Base-by-base conservation (phyloP, 192 early-diverging fungal genomes). In the Backusella circina region DNA sequence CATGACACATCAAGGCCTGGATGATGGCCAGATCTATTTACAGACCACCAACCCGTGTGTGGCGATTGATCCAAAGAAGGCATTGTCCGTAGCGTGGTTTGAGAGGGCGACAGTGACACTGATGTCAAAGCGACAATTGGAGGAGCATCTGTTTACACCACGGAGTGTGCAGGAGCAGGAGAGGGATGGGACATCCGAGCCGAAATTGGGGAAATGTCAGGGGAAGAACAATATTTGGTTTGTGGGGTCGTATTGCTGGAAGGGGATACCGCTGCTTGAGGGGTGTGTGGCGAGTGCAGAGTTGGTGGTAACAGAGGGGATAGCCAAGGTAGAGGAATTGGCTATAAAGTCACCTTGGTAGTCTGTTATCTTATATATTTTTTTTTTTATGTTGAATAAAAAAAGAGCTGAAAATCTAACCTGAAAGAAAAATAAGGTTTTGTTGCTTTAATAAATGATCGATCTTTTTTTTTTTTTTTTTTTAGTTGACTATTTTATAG, bases 241-340 rank as follows among this genome's bases (percentile, higher is more conserved):
- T 65, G 67, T 77, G 0, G 79, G 79, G 0, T 81, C 79, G 0
- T 81, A 81, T 67, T 77, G 75, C 16, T 81, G 79, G 79, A 70
- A 70, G 13, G 79, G 79, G 6, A 81, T 81, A 65, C 79, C 79
- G n/a, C 65, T 81, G 18, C 30, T 81, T 28, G 79, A 81, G 70
- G 79, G 79, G 3, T 81, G 79, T 65, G 79, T 81, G 1, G 79
- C 76, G 1, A 81, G 79, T 65, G 74, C 79, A 35, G 79, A 81
- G n/a, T 70, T 51, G 8, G 79, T 81, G 0, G 79, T 81, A 0
- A 44, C 32, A 3, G 33, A 75, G 33, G 79, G 79, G 1, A 81
- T 81, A 39, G 67, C 66, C 33, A 6, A 16, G 16, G 8, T 16
- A 5, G 77, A 78, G 68, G 21, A 51, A 9, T 12, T 73, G 2